Base-by-base conservation (phyloP, 176 grass and related monocot genomes). In the Pontederia paniculata region DNA sequence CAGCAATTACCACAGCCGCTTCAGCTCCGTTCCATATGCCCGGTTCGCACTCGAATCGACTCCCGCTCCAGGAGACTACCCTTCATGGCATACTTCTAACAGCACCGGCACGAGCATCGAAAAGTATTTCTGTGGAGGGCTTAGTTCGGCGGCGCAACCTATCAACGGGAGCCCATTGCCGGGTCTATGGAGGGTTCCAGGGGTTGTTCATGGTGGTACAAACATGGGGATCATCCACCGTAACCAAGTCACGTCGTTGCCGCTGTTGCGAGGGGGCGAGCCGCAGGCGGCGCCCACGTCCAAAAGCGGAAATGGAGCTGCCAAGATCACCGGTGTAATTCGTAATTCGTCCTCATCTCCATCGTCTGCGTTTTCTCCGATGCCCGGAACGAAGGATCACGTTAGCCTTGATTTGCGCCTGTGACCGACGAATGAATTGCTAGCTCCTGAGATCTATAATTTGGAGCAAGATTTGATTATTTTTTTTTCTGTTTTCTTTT, bases 381-480 rank as follows among this genome's bases (percentile, higher is more conserved):
- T 66, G 19, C 52, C 69, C 11, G 57, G 57, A 9, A 47, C 44
- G 48, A 72, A 72, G 13, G 93, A 98, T 52, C 82, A 76, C 23
- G 68, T 91, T 18, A 91, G 93, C 70, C 76, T 98, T 81, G 93
- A 98, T 91, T 84, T 97, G 83, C 93, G 79, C 71, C 88, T 98
- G 77, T 98, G 77, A 84, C 62, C 57, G 15, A 16, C 18, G 44
- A 55, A 11, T 20, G n/a, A 3, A 41, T 15, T 31, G 9, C 19
- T 25, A 17, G 9, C 19, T 25, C 18, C 66, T 57, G 48, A 13
- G 28, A 37, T 37, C 28, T 5, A 5, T 37, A 37, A 2, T 37
- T 37, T 2, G 3, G 28, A 37, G 28, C 28, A 37, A 37, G 28
- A 37, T 6, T 37, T 11, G 42, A 62, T 74, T 17, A 55, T 51